Percentiles rank a stretch among this genome's conserved stretches.
Evolutionary conservation across 352 stramenopile species (phyloP).

Genomic region (Globisporangium nagaii): DNA sequence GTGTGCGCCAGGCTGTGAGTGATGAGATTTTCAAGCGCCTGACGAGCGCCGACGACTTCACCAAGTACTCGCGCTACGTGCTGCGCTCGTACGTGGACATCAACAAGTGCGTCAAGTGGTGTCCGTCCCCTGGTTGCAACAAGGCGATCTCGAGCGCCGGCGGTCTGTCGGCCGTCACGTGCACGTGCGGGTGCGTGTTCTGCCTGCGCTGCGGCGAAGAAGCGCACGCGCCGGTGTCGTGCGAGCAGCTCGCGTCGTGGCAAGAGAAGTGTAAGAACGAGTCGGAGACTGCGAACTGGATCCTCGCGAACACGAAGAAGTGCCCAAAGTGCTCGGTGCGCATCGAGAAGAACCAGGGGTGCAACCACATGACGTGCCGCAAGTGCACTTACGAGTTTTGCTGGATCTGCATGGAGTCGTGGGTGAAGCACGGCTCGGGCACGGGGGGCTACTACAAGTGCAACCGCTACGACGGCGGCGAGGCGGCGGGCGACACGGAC

Average conservation of each 20-base stretch:
- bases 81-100: constrained; percentile 98
- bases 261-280: constrained; percentile 97
- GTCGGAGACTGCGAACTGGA: constrained; percentile 99
- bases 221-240: constrained; percentile 92
- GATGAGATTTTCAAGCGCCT: constrained; percentile 71
- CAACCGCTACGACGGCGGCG: constrained; percentile 93
- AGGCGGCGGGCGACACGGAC: constrained; percentile 63
- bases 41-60: constrained; percentile 62
- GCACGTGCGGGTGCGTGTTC: constrained; percentile 85
- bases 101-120: constrained; percentile 97
- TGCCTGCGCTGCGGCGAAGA: constrained; percentile 95
- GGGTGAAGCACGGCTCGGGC: constrained; percentile 93
- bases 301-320: constrained; percentile 99
- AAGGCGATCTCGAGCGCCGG: constrained; percentile 89
- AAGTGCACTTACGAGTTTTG: constrained; percentile 96
- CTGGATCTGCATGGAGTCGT: constrained; percentile 97
- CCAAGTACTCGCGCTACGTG: constrained; percentile 90
- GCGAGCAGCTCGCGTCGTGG: constrained; percentile 92
- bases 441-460: constrained; percentile 99
- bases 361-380: constrained; percentile 99
- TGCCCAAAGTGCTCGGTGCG: constrained; percentile 98
- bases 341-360: constrained; percentile 99
- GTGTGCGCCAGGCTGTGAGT: constrained; percentile 36
- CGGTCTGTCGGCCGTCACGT: constrained; percentile 73
- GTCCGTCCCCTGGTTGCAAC: constrained; percentile 93